Conservation (phyloP, 2,329 filamentous ascomycete genomes). For the Nothophaeocryptopus gaeumannii region DNA sequence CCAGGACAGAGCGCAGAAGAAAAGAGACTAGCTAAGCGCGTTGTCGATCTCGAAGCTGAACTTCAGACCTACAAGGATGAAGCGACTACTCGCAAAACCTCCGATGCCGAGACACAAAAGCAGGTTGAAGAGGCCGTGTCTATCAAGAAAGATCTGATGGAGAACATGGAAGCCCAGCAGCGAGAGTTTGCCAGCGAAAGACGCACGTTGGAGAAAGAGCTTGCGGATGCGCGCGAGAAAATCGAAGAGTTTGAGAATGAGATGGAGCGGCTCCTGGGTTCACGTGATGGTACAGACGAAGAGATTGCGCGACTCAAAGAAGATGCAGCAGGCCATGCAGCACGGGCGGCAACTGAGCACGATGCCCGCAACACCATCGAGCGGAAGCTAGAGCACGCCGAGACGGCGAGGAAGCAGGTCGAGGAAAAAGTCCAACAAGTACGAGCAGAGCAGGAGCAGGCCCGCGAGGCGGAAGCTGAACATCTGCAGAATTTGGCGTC, state of each 20-base stretch:
- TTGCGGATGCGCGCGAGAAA: conserved; percentile 69
- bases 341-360: conserved; percentile 60
- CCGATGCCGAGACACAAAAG: conserved; percentile 61
- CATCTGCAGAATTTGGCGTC: conserved; percentile 32
- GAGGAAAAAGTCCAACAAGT: conserved; percentile 47
- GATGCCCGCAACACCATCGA: conserved; percentile 62
- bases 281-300: conserved; percentile 73
- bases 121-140: conserved; percentile 83
- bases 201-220: conserved; percentile 76
- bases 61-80: conserved; percentile 74
- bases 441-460: conserved; percentile 55
- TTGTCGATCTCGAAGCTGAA: conserved; percentile 72
- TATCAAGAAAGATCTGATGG: conserved; percentile 88
- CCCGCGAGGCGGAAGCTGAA: conserved; percentile 46
- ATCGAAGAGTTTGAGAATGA: conserved; percentile 91
- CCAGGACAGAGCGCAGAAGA: conserved; percentile 62
- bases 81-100: conserved; percentile 51
- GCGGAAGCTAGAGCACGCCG: conserved; percentile 42
- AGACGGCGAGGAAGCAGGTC: conserved; percentile 29
- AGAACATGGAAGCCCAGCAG: conserved; percentile 90
- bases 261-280: conserved; percentile 78
- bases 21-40: conserved; percentile 58
- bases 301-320: conserved; percentile 64
- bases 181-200: conserved; percentile 83
- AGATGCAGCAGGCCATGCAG: conserved; percentile 56